Conservation (phyloP, 2,329 filamentous ascomycete species). For the Epichloe amarillans region DNA sequence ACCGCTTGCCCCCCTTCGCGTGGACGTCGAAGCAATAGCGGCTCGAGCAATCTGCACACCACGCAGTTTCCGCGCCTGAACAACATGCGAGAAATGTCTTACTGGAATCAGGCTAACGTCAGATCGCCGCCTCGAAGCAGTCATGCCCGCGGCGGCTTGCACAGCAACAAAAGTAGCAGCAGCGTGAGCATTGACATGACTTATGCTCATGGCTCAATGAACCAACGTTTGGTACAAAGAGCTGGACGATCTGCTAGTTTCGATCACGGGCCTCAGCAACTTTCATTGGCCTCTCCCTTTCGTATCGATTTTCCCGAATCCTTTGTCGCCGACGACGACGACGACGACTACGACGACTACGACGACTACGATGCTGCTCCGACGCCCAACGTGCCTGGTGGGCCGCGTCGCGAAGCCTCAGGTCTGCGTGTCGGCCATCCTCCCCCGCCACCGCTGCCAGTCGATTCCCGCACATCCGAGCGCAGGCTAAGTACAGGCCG, state of each 20-base stretch:
- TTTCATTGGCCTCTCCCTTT: slow-evolving; percentile 23
- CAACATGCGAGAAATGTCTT: slow-evolving; percentile 40
- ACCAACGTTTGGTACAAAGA: slow-evolving; percentile 42
- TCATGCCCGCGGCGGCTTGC: slow-evolving; percentile 41
- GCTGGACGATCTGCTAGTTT: slow-evolving; percentile 57
- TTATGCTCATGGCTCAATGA: slow-evolving; percentile 42
- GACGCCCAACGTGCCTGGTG: slow-evolving; percentile 69
- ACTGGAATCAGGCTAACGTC: slow-evolving; percentile 20
- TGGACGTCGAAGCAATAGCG: slow-evolving; percentile 66
- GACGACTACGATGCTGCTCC: slow-evolving; percentile 69
- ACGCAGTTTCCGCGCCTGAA: slow-evolving; percentile 44
- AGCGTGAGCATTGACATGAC: slow-evolving; percentile 53
- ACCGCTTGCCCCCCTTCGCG: slow-evolving; percentile 23
- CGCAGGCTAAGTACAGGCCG: slow-evolving; percentile 42
- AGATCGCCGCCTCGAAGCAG: slow-evolving; percentile 28
- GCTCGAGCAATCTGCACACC: slow-evolving; percentile 56
- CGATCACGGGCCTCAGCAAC: slow-evolving; percentile 40
- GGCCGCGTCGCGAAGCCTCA: slow-evolving; percentile 45
- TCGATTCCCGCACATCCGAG: slow-evolving; percentile 28
- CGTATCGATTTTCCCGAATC: slow-evolving; percentile 35
- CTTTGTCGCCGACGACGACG: slow-evolving; percentile 36
- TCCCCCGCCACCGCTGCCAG: slow-evolving; percentile 25
- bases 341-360: slow-evolving; percentile 41
- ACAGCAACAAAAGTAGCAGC: slow-evolving; percentile 62
- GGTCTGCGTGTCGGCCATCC: slow-evolving; percentile 19